Evolutionary conservation across 2,329 filamentous ascomycete species (phyloP).

Genomic region (Diaporthe ampelina): DNA sequence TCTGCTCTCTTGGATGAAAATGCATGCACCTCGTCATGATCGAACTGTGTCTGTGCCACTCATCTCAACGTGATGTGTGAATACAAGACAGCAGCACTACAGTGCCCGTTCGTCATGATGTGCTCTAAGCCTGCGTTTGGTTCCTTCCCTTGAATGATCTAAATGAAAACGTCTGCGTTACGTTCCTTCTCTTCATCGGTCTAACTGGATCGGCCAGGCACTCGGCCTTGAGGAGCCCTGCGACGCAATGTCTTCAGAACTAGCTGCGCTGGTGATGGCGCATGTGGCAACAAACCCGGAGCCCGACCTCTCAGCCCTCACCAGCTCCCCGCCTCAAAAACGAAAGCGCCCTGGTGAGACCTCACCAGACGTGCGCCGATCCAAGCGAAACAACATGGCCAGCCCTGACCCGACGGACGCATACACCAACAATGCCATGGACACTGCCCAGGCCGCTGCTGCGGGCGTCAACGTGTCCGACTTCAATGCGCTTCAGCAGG

Average conservation of each 20-base stretch:
- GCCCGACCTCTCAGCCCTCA: slow-evolving; percentile 40
- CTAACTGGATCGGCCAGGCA: slow-evolving; percentile 13
- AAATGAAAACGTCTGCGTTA: neutral
- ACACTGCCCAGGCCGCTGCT: slow-evolving; percentile 61
- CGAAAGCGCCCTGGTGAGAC: slow-evolving; percentile 40
- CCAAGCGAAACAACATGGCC: slow-evolving; percentile 38
- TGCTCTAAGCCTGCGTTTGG: neutral
- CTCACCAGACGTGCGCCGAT: slow-evolving; percentile 39
- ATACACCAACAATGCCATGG: slow-evolving; percentile 34
- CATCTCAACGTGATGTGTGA: neutral
- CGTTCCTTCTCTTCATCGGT: neutral
- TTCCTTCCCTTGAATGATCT: neutral
- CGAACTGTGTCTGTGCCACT: neutral
- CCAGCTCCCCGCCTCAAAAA: slow-evolving; percentile 40
- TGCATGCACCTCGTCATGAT: neutral
- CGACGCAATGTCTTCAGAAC: slow-evolving; percentile 58
- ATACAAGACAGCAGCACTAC: neutral
- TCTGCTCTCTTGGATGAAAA: neutral
- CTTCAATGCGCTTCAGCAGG: slow-evolving; percentile 70
- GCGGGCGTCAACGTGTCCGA: slow-evolving; percentile 65
- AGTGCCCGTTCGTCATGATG: neutral
- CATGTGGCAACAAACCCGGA: slow-evolving; percentile 40
- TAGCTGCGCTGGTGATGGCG: slow-evolving; percentile 42
- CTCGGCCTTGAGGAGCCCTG: slow-evolving; percentile 28
- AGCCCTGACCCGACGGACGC: slow-evolving; percentile 40